Percentiles rank a stretch among this genome's conserved stretches.
Conservation (phyloP, 83 land plant genomes). For the Thuja plicata region DNA sequence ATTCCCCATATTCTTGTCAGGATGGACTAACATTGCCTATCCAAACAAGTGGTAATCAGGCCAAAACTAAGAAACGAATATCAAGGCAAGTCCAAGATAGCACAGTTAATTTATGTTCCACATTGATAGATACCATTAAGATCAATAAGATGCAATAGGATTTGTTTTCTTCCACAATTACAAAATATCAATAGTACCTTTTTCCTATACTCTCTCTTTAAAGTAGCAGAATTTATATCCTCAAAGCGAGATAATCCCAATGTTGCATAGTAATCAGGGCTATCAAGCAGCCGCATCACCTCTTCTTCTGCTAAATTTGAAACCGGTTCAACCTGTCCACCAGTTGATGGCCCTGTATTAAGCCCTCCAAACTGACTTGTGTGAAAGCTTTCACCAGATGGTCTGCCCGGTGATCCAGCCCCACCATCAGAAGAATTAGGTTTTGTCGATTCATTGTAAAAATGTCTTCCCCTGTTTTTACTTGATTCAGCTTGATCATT, state of each 20-base stretch:
- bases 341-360: constrained; percentile 13
- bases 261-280: constrained; percentile 80
- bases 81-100: not conserved
- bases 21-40: constrained; percentile 96
- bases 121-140: not conserved
- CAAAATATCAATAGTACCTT: constrained; percentile 47
- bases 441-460: constrained; percentile 27
- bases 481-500: constrained; percentile 30
- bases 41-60: not conserved
- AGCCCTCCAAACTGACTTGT: not conserved
- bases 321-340: constrained; percentile 35
- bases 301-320: constrained; percentile 59
- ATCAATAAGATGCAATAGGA: not conserved
- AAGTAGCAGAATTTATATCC: constrained; percentile 43
- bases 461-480: constrained; percentile 25
- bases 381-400: constrained; percentile 16
- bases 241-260: constrained; percentile 70
- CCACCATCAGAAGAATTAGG: constrained; percentile 33
- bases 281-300: constrained; percentile 60
- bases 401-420: constrained; percentile 19
- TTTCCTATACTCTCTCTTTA: constrained; percentile 84
- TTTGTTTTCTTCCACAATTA: not conserved
- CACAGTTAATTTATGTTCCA: not conserved
- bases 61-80: not conserved
- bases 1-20: constrained; percentile 96